Base-by-base conservation (phyloP, 2,329 filamentous ascomycete genomes). In the Tolypocladium ophioglossoides region DNA sequence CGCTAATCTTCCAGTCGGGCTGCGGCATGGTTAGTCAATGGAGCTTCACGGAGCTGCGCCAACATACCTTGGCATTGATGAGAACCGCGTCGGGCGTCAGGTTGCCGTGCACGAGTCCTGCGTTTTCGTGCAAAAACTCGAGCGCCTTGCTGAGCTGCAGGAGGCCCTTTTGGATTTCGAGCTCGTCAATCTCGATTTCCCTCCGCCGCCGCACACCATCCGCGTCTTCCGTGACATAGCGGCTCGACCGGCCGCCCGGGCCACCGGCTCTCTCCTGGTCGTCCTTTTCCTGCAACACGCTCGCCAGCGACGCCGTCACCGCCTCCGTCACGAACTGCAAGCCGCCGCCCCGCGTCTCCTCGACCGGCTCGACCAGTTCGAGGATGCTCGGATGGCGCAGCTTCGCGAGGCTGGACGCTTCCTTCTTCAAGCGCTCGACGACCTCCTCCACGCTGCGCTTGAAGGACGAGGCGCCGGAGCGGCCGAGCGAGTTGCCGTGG, bases 1-100 rank as follows among this genome's bases (percentile, higher is more conserved):
- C 94, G 62, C 91, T 92, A 57, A 99, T 89, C 69, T 99, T 99
- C 94, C 94, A 99, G 70, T 99, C 94, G 50, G 89, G 95, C 85
- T 89, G 64, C 11, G 4, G 10, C 64, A 57, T 32, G 32, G 22
- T 50, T 16, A 54, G 63, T 74, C 65, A 73, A 68, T 56, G 14
- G 34, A 14, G 48, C 11, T n/a, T 34, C 16, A 4, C 7, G 3
- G 18, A 30, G 8, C 34, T 47, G n/a, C 24, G 32, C 9, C 46
- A 60, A 69, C 79, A 57, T 73, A 82, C 85, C 82, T 99, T 99
- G 41, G 89, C 83, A 72, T 99, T 99, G 70, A 99, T 84, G 60
- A 96, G 86, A 59, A 99, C 84, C 20, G 91, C 89, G 59, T 97
- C 92, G 0, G 94, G 94, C 0, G 91, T 97, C 59, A 99, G 71